Evolutionary conservation across 23 red algal genomes (phyloP), one percentile per base, ranked within the genome.

Genomic region (Chondrus crispus): DNA sequence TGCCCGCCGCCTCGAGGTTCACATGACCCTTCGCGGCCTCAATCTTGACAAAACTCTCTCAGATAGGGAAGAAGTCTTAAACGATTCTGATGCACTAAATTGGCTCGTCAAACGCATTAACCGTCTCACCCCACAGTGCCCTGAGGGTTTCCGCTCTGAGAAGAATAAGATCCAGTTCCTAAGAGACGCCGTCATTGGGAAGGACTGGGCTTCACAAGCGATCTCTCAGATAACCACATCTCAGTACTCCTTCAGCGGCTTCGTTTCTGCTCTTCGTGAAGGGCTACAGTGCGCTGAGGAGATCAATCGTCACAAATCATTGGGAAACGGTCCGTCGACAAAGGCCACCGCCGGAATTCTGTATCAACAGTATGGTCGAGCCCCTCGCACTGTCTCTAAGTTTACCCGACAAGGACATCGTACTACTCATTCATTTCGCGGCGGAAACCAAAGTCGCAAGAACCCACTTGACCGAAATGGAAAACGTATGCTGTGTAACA

Each of bases 251-350:
- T 76, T 78, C 54, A 75, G 79, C 53, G 28, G 48, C 24, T 90
- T 90, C 46, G 68, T 90, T 22, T 53, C 71, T 20, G 86, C 86
- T 54, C 51, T 90, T 24, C 42, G 60, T 16, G 55, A 90, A 69
- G 33, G 71, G 18, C 47, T 78, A 20, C 86, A 90, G 39, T 26
- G 77, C 9, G 60, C 26, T 32, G 26, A 32, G 26, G 60, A 66
- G 60, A 2, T n/a, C n/a, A n/a, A 66, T 32, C 60, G 60, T 66
- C 60, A 22, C 26, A 32, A 22, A 1, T n/a, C 1, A 9, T 66
- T 32, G 8, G 1, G 35, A 66, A 66, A 6, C 26, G 26, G 26
- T 66, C 26, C 0, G 26, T 32, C 26, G 26, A n/a, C 0, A 22
- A 66, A 66, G n/a, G n/a, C n/a, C n/a, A n/a, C n/a, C n/a, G n/a